phyloP scores from a whole-genome alignment of 2,329 filamentous ascomycete genomes.

The Aspergillus pseudotamarii region DNA sequence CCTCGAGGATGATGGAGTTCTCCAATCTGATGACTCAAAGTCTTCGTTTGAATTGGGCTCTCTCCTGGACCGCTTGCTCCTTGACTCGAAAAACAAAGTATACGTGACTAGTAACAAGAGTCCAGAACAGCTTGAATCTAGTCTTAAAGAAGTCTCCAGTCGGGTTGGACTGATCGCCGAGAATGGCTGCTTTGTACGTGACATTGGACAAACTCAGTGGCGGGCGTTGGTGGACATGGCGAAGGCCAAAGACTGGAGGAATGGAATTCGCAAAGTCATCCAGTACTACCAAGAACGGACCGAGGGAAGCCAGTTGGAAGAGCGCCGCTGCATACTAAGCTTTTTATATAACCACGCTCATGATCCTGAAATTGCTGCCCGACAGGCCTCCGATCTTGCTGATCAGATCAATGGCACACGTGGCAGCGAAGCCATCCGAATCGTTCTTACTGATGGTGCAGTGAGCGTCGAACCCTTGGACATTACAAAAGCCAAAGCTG shows the following conservation, averaged over 20 bases:
- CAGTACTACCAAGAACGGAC: conserved; percentile 87
- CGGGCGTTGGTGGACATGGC: conserved; percentile 71
- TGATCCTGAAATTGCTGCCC: conserved; percentile 72
- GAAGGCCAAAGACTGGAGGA: conserved; percentile 75
- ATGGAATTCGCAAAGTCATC: conserved; percentile 77
- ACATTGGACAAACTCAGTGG: conserved; percentile 69
- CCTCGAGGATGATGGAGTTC: conserved; percentile 84
- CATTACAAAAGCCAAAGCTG: conserved; percentile 83
- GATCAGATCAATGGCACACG: conserved; percentile 93
- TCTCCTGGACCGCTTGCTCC: conserved; percentile 73
- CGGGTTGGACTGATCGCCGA: conserved; percentile 86
- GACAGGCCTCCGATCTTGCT: conserved; percentile 85
- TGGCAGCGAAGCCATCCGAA: conserved; percentile 77
- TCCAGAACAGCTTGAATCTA: conserved; percentile 79
- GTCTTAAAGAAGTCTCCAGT: conserved; percentile 68
- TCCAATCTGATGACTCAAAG: conserved; percentile 70
- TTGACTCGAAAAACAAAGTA: conserved; percentile 77
- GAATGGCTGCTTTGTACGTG: conserved; percentile 85
- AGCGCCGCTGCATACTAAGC: conserved; percentile 80
- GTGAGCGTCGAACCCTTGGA: conserved; percentile 83
- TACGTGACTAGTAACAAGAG: conserved; percentile 88
- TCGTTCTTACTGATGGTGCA: conserved; percentile 76
- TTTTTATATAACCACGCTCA: conserved; percentile 83
- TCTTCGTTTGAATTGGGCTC: conserved; percentile 76
- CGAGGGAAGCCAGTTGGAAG: conserved; percentile 81